Conservation (phyloP, 305 asterid genomes). For the Fraxinus greggii region DNA sequence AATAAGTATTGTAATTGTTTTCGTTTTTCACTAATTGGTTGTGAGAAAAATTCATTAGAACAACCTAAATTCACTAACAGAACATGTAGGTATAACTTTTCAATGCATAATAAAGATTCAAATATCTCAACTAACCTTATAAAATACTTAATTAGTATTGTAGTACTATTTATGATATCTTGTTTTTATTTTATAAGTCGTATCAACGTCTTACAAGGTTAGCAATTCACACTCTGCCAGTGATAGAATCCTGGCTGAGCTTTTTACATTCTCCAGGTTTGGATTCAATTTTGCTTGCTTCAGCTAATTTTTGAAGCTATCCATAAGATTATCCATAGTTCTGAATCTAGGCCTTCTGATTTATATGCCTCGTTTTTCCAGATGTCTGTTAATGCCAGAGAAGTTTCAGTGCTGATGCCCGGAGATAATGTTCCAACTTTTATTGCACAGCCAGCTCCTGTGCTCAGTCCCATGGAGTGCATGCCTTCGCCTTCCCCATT, state of each 20-base stretch:
- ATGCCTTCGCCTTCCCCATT: slow-evolving; percentile 58
- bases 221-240: background rate
- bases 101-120: background rate
- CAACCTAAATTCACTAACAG: background rate
- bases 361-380: slow-evolving; percentile 23
- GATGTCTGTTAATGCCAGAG: slow-evolving; percentile 58
- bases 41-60: background rate
- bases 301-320: background rate
- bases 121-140: background rate
- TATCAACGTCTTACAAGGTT: background rate
- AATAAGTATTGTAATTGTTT: background rate
- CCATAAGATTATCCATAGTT: background rate
- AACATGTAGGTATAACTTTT: background rate
- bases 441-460: slow-evolving; percentile 81
- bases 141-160: background rate
- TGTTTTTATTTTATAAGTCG: background rate
- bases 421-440: slow-evolving; percentile 74
- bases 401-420: slow-evolving; percentile 81
- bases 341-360: background rate
- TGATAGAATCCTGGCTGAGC: background rate
- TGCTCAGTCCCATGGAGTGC: slow-evolving; percentile 67
- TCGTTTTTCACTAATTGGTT: background rate
- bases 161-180: background rate
- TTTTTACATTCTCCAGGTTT: background rate
- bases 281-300: background rate